Base-by-base conservation (phyloP, 2,329 filamentous ascomycete species). In the Arthrobotrys musiformis region DNA sequence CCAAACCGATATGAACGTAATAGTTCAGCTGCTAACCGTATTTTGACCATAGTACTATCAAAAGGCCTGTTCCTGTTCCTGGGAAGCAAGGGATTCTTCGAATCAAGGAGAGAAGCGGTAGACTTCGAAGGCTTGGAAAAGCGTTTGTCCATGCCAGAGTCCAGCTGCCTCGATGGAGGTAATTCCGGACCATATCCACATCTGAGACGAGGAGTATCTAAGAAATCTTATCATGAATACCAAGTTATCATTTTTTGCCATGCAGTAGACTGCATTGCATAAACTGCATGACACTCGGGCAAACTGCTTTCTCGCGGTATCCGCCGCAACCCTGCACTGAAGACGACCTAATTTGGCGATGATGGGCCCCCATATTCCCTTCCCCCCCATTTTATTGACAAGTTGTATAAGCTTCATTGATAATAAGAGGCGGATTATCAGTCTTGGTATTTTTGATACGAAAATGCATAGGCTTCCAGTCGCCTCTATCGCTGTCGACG, bases 21-120 rank as follows among this genome's bases (percentile, higher is more conserved):
- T 52, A 15, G 19, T 19, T 30, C 64, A 58, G 46, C 46, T 44
- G 28, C 52, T 60, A 46, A 67, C 37, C 22, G 30, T 44, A 28
- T 42, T 26, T 28, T 22, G 52, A 19, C n/a, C n/a, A n/a, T n/a
- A n/a, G n/a, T n/a, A n/a, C 24, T 19, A 19, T 13, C 64, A 69
- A 56, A 48, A 24, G 64, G 52, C 35, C 28, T 60, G 22, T 56
- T 44, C 37, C 17, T 76, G 73, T 77, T 61, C 73, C 73, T 77
- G 66, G 66, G 61, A 77, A 77, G 73, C 66, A 77, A 77, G 73
- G 72, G 72, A 56, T 58, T 33, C 42, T 50, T 42, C 15, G 30
- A 58, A 48, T 61, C 46, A 60, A 61, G 28, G 52, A 26, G 40
- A 15, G 22, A 28, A 42, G 42, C 67, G 42, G 40, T 58, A 62